These are phyloP conservation scores for Hypericum androsaemum DNA, from an alignment of 345 rosid species.

Conservation along the genomic window DNA sequence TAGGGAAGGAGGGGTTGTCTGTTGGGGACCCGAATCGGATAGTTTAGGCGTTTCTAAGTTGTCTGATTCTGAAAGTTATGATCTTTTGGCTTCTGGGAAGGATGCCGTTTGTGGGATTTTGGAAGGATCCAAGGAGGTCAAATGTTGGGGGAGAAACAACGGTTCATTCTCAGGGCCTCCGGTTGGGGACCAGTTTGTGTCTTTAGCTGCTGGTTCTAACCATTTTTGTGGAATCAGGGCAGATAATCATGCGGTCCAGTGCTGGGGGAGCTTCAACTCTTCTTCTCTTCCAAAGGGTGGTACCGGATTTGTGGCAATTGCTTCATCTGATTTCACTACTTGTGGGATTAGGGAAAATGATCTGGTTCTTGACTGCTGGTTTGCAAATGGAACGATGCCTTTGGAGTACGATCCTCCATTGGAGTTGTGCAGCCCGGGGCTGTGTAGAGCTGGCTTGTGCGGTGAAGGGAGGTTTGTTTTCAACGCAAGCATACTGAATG, in stretches of 20 bases:
- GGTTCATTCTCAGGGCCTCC: constrained; percentile 29
- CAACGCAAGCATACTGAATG: constrained; percentile 75
- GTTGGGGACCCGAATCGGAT: constrained; percentile 71
- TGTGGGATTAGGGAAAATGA: constrained; percentile 83
- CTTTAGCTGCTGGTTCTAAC: constrained; percentile 56
- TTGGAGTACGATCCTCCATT: constrained; percentile 66
- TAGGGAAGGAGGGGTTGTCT: constrained; percentile 57
- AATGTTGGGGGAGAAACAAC: constrained; percentile 55
- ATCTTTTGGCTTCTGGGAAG: constrained; percentile 46
- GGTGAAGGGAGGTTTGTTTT: constrained; percentile 47
- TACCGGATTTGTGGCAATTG: constrained; percentile 74
- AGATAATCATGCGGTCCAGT: constrained; percentile 69
- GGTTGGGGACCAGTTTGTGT: constrained; percentile 32
- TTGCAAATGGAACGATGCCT: constrained; percentile 30
- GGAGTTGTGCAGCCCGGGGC: constrained; percentile 84
- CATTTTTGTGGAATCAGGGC: constrained; percentile 79
- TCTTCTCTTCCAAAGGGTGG: constrained; percentile 51
- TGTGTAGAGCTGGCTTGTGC: constrained; percentile 52
- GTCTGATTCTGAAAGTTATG: constrained; percentile 21
- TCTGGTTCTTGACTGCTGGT: constrained; percentile 85
- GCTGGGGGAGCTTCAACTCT: constrained; percentile 71
- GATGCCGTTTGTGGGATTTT: constrained; percentile 50
- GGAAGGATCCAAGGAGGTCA: constrained; percentile 34
- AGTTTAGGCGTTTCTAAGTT: constrained; percentile 35
- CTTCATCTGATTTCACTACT: constrained; percentile 69